Percentiles rank a stretch among this genome's conserved stretches.
phyloP scores from a whole-genome alignment of 129 eudicot species.

The Centrapalus pauciflorus region DNA sequence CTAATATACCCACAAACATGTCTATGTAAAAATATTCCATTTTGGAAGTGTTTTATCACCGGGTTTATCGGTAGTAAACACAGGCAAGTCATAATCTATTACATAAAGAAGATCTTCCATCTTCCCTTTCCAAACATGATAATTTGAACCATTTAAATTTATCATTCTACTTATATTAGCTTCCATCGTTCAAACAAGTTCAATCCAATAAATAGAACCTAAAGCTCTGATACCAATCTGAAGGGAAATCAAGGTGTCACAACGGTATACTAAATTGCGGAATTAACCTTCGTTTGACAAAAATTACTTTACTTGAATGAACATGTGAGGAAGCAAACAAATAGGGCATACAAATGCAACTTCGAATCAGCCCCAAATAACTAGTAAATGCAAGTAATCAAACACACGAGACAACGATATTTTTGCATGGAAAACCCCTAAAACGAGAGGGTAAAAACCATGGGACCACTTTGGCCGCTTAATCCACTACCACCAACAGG shows the following conservation, averaged over 20 bases:
- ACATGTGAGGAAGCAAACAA: not conserved
- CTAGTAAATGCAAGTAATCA: not conserved
- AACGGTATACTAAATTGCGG: not conserved
- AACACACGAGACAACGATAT: not conserved
- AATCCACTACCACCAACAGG: not conserved
- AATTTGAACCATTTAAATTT: too few species aligned
- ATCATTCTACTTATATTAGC: not conserved
- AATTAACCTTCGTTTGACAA: not conserved
- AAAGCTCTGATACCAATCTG: not conserved
- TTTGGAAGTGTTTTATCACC: not conserved
- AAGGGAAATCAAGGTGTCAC: not conserved
- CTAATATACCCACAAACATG: slow-evolving; percentile 17
- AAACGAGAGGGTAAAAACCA: too few species aligned
- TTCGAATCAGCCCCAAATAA: not conserved
- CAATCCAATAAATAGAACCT: too few species aligned
- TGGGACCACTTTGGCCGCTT: not conserved
- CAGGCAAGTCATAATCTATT: not conserved
- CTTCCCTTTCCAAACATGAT: slow-evolving; percentile 16
- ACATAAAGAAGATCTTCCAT: too few species aligned
- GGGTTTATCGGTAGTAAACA: not conserved
- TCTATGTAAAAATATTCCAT: slow-evolving; percentile 11
- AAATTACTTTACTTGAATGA: not conserved
- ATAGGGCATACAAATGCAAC: not conserved
- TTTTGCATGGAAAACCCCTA: not conserved
- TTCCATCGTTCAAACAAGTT: not conserved